These are phyloP conservation scores for Phytophthora melonis DNA, from an alignment of 352 stramenopile species.

Conservation along the genomic window DNA sequence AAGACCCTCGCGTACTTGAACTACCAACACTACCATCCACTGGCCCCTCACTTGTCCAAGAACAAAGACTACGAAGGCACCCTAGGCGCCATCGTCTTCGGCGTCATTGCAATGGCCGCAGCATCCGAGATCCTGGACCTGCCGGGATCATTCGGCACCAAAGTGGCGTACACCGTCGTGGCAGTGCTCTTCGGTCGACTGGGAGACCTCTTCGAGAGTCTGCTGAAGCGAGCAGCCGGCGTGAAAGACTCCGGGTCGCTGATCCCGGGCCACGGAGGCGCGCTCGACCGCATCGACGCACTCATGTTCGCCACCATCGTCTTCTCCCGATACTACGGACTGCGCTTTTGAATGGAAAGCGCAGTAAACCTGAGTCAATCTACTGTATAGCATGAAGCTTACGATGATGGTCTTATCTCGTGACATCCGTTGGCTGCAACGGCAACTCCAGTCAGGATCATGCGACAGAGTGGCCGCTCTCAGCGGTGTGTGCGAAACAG, in stretches of 20 bases:
- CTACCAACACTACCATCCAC: conserved; percentile 66
- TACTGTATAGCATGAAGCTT: background rate
- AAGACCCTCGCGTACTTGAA: conserved; percentile 85
- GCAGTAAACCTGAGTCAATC: no score
- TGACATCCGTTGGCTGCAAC: background rate
- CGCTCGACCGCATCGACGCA: conserved; percentile 95
- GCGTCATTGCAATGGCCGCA: conserved; percentile 87
- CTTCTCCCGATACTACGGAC: conserved; percentile 62
- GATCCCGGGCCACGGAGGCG: conserved; percentile 95
- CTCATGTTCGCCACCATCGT: conserved; percentile 92
- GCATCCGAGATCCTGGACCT: conserved; percentile 70
- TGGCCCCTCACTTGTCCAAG: conserved; percentile 85
- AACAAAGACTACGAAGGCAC: conserved; percentile 97
- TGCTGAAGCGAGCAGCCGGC: conserved; percentile 95
- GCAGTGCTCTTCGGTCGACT: conserved; percentile 94
- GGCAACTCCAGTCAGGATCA: background rate
- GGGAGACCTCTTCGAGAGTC: conserved; percentile 95
- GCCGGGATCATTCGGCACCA: conserved; percentile 77
- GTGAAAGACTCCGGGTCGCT: conserved; percentile 96
- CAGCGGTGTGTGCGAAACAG: background rate
- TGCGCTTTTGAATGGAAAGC: no score
- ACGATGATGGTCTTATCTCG: background rate
- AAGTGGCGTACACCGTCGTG: conserved; percentile 84
- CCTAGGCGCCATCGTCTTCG: conserved; percentile 82
- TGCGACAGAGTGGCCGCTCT: conserved; percentile 3